Evolutionary conservation across 805 yeast species (phyloP).

Genomic region (Yamadazyma sp.): DNA sequence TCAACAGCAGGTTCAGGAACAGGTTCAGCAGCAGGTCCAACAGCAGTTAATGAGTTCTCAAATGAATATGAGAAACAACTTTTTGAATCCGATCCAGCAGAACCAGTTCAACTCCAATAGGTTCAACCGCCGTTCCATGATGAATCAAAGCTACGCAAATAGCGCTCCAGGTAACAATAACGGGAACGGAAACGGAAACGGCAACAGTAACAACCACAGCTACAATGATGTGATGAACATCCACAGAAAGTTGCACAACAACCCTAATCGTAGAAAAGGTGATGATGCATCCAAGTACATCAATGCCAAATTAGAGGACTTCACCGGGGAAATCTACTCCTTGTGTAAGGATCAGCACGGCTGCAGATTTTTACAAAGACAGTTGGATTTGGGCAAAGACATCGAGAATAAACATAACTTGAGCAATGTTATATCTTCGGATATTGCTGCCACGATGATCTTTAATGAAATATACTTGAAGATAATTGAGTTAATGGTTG

Average conservation of each 20-base stretch:
- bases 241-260: conserved; percentile 42
- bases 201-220: not conserved
- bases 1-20: conserved; percentile 15
- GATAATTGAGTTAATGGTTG: conserved; percentile 86
- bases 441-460: conserved; percentile 68
- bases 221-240: conserved; percentile 33
- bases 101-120: conserved; percentile 10
- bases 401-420: conserved; percentile 15
- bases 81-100: conserved; percentile 13
- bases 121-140: conserved; percentile 10
- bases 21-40: conserved; percentile 14
- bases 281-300: conserved; percentile 72
- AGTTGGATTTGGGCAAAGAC: conserved; percentile 63
- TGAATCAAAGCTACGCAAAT: too few species aligned
- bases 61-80: conserved; percentile 10
- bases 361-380: conserved; percentile 87
- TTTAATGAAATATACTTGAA: conserved; percentile 77
- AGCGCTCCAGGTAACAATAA: conserved; percentile 2
- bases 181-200: conserved; percentile 1
- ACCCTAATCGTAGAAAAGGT: conserved; percentile 38
- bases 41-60: conserved; percentile 10
- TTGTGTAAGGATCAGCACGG: conserved; percentile 97
- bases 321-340: conserved; percentile 69
- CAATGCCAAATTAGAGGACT: conserved; percentile 67
- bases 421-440: conserved; percentile 18